Evolutionary conservation across 139 green algal genomes (phyloP).

Genomic region (Micractinium sp.): DNA sequence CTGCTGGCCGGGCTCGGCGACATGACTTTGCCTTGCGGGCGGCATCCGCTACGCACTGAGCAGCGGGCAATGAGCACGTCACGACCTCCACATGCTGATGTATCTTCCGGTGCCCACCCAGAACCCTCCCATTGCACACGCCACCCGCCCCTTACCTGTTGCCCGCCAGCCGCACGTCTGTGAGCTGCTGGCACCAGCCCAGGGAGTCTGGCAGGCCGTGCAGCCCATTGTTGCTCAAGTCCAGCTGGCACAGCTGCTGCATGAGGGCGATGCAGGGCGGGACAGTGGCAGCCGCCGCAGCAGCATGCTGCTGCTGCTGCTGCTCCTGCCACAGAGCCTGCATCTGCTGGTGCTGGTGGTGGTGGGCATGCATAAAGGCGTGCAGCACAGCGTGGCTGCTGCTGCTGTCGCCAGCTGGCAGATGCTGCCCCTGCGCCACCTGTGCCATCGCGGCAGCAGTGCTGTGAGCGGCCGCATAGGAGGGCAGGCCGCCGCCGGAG

Average conservation of each 20-base stretch:
- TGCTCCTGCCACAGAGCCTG: neutral
- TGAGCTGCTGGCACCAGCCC: conserved; percentile 29
- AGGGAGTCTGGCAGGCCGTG: conserved; percentile 6
- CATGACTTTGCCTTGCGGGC: no score
- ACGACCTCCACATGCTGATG: no score
- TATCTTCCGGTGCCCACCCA: no score
- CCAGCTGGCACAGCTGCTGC: conserved; percentile 15
- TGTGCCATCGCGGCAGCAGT: no score
- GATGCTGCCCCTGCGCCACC: neutral
- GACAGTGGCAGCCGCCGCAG: neutral
- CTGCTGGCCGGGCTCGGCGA: no score
- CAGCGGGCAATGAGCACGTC: no score
- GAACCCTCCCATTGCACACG: neutral
- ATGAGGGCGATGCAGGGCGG: conserved; percentile 2
- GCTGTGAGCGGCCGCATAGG: neutral
- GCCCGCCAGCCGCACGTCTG: neutral
- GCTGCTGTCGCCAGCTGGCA: no score
- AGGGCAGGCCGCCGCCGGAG: neutral
- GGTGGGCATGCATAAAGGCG: neutral
- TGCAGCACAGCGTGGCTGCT: neutral
- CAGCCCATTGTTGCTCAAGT: conserved; percentile 15
- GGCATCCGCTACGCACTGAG: no score
- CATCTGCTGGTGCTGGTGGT: neutral
- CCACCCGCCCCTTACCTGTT: neutral
- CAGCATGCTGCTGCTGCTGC: neutral